These are phyloP conservation scores for Rhizopogon roseolus DNA, from an alignment of 768 basidiomycete genomes.

Conservation along the genomic window DNA sequence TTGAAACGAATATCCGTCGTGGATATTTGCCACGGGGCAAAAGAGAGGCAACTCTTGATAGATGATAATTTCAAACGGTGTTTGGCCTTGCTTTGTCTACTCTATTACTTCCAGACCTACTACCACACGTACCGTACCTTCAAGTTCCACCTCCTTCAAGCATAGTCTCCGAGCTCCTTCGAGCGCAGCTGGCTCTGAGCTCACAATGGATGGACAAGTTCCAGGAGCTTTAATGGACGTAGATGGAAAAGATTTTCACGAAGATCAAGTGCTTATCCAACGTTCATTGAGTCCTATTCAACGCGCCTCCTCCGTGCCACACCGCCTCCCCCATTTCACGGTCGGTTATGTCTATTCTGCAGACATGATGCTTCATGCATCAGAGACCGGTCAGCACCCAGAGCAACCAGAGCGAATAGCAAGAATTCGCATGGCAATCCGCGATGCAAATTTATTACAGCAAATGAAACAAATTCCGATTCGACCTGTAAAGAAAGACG, in stretches of 20 bases:
- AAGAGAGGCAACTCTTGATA: too few species aligned
- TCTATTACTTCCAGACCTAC: too few species aligned
- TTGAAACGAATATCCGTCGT: conserved; percentile 3
- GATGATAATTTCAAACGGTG: too few species aligned
- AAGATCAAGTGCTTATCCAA: not conserved
- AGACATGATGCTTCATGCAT: conserved; percentile 83
- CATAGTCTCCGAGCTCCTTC: not conserved
- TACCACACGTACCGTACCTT: not conserved
- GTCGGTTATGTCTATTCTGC: conserved; percentile 87
- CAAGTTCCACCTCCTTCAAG: not conserved
- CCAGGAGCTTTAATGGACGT: conserved; percentile 23
- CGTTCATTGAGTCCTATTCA: conserved; percentile 15
- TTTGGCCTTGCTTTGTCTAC: conserved; percentile 2
- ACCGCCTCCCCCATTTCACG: conserved; percentile 19
- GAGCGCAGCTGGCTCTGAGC: not conserved
- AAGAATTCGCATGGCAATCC: conserved; percentile 64
- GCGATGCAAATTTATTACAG: conserved; percentile 49
- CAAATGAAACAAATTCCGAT: conserved; percentile 80
- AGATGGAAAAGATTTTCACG: conserved; percentile 12
- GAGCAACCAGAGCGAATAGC: conserved; percentile 75
- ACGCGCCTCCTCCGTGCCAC: conserved; percentile 29
- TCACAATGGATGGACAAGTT: conserved; percentile 16
- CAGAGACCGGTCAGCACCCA: conserved; percentile 59
- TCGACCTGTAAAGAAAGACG: conserved; percentile 66
- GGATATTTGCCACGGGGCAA: too few species aligned